Conservation (phyloP, 1,139 yeast species). For the Tardiomyces depauwii region DNA sequence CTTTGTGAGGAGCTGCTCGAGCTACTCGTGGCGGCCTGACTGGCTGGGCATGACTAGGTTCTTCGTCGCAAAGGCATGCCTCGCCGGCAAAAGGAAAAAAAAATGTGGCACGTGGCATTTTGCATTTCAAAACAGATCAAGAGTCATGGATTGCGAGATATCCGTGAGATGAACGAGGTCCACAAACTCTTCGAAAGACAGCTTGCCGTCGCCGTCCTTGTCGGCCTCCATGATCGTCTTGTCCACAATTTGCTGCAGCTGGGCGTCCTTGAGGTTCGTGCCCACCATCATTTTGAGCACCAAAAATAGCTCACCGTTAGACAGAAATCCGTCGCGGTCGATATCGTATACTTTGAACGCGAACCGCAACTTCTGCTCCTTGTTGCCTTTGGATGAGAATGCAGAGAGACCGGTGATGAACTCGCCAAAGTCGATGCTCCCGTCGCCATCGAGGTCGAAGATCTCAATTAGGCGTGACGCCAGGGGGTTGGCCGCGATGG, state of each 20-base stretch:
- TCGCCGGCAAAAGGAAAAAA: too few species aligned
- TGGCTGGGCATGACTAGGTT: too few species aligned
- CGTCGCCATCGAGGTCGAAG: constrained; percentile 88
- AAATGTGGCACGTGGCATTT: background rate
- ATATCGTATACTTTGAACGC: constrained; percentile 93
- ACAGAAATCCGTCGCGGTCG: constrained; percentile 88
- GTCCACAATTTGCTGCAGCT: constrained; percentile 90
- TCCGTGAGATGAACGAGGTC: constrained; percentile 30
- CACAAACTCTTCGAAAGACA: constrained; percentile 80
- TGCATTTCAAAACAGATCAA: constrained; percentile 20
- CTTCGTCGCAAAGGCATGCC: too few species aligned
- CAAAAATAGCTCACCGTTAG: constrained; percentile 87
- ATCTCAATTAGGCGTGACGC: constrained; percentile 88
- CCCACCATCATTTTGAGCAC: constrained; percentile 98
- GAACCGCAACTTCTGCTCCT: constrained; percentile 73
- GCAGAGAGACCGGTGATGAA: constrained; percentile 85
- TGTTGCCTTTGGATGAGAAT: constrained; percentile 79
- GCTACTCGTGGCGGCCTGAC: too few species aligned
- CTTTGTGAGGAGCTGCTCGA: too few species aligned
- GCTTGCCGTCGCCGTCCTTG: constrained; percentile 76
- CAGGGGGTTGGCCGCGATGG: constrained; percentile 80
- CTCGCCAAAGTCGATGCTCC: constrained; percentile 92
- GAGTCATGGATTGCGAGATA: constrained; percentile 29
- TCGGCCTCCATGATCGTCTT: constrained; percentile 95
- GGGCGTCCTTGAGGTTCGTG: constrained; percentile 71